A percentile compares a stretch with the other conserved stretches of the same genome.
These are phyloP conservation scores for Syncephalastrum sp. DNA, from an alignment of 371 early-diverging fungal genomes.

Conservation along the genomic window DNA sequence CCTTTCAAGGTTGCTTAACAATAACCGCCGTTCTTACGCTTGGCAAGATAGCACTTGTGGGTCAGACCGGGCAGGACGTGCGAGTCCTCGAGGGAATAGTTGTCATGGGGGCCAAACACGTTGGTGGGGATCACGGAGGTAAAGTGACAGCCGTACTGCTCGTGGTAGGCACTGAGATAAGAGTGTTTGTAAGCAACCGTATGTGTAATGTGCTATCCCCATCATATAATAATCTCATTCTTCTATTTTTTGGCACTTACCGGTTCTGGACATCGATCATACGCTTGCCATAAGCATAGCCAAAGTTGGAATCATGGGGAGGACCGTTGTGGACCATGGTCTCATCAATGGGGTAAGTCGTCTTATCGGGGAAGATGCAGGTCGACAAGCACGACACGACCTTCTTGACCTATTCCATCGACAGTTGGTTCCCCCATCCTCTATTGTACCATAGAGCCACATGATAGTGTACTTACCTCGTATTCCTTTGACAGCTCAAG, in stretches of 20 bases:
- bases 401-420: slow-evolving; percentile 63
- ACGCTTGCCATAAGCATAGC: slow-evolving; percentile 87
- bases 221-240: not conserved
- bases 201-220: too few relatives aligned
- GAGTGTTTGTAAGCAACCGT: too few relatives aligned
- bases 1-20: not conserved
- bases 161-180: slow-evolving; percentile 67
- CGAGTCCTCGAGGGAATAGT: slow-evolving; percentile 79
- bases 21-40: slow-evolving; percentile 39
- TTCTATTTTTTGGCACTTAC: slow-evolving; percentile 36
- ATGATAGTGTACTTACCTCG: slow-evolving; percentile 45
- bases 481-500: slow-evolving; percentile 62
- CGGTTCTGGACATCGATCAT: slow-evolving; percentile 87
- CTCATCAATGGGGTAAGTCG: slow-evolving; percentile 86
- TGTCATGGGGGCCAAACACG: slow-evolving; percentile 86
- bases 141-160: slow-evolving; percentile 82
- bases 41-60: slow-evolving; percentile 84
- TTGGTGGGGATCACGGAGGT: slow-evolving; percentile 89
- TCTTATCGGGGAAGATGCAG: slow-evolving; percentile 88
- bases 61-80: slow-evolving; percentile 86
- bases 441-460: not conserved
- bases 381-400: slow-evolving; percentile 87
- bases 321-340: slow-evolving; percentile 88
- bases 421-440: not conserved
- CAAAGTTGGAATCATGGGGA: slow-evolving; percentile 85